Percentiles rank a stretch among this genome's conserved stretches.
Conservation (phyloP, 2,329 filamentous ascomycete genomes). For the Sarocladiaceae sp. region DNA sequence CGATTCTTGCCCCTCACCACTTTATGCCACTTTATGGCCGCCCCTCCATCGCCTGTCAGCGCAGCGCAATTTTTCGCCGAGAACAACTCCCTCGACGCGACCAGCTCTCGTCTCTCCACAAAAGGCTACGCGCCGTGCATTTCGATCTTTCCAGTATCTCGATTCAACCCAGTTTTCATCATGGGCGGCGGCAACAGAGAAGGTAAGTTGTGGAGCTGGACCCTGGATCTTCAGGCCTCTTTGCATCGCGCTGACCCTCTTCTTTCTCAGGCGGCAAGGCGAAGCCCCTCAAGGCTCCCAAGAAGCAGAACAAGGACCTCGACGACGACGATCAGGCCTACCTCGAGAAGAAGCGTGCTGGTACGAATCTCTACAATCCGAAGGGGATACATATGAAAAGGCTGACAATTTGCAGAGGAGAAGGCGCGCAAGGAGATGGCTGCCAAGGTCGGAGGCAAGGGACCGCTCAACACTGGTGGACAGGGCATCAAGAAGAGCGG, state of each 20-base stretch:
- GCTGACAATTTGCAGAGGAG: conserved; percentile 50
- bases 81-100: conserved; percentile 1
- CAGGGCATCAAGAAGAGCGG: conserved; percentile 98
- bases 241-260: conserved; percentile 9
- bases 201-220: conserved; percentile 20
- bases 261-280: conserved; percentile 64
- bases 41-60: neutral
- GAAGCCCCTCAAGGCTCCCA: conserved; percentile 81
- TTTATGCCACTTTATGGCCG: no score
- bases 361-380: conserved; percentile 42
- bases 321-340: conserved; percentile 83
- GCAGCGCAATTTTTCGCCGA: conserved; percentile 3
- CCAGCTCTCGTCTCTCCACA: neutral
- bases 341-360: conserved; percentile 76
- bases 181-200: conserved; percentile 35
- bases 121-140: neutral
- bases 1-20: neutral
- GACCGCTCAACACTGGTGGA: conserved; percentile 73
- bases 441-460: conserved; percentile 79
- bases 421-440: conserved; percentile 81
- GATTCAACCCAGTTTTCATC: conserved; percentile 11
- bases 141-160: neutral
- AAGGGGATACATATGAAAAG: no score
- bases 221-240: neutral
- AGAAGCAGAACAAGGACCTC: conserved; percentile 76